Conservation (phyloP, 164 flowering plant species). For the Malania oleifera region DNA sequence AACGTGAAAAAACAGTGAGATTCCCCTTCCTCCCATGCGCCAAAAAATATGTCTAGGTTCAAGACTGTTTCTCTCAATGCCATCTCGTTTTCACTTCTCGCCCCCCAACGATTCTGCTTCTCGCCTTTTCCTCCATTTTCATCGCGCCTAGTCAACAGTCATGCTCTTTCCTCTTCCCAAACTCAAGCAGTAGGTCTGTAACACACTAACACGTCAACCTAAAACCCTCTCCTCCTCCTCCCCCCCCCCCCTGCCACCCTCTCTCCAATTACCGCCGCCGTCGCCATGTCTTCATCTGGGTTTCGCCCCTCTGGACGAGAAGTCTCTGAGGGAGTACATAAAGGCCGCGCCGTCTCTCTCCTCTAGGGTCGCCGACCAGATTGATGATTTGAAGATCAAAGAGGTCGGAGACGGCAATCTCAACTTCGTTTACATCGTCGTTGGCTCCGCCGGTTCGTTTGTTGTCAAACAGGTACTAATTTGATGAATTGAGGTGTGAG, state of each 20-base stretch:
- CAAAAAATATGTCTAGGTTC: too few relatives aligned
- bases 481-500: too few relatives aligned
- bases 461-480: constrained; percentile 59
- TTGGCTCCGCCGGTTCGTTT: constrained; percentile 35
- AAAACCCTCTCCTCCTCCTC: constrained; percentile 10
- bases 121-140: too few relatives aligned
- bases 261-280: constrained; percentile 1
- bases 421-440: constrained; percentile 61
- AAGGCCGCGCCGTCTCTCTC: constrained; percentile 57
- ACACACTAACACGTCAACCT: too few relatives aligned
- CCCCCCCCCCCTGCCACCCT: not conserved
- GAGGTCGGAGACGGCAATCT: constrained; percentile 95
- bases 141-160: too few relatives aligned
- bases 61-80: too few relatives aligned
- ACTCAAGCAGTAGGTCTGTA: too few relatives aligned
- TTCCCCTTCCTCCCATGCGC: too few relatives aligned
- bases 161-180: too few relatives aligned
- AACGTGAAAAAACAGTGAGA: too few relatives aligned
- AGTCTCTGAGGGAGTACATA: constrained; percentile 63
- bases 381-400: constrained; percentile 53
- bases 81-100: too few relatives aligned
- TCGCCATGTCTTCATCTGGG: constrained; percentile 37
- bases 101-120: too few relatives aligned
- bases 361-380: constrained; percentile 47
- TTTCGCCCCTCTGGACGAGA: constrained; percentile 70